phyloP scores from a whole-genome alignment of 257 asterid genomes.

The Lavandula angustifolia region DNA sequence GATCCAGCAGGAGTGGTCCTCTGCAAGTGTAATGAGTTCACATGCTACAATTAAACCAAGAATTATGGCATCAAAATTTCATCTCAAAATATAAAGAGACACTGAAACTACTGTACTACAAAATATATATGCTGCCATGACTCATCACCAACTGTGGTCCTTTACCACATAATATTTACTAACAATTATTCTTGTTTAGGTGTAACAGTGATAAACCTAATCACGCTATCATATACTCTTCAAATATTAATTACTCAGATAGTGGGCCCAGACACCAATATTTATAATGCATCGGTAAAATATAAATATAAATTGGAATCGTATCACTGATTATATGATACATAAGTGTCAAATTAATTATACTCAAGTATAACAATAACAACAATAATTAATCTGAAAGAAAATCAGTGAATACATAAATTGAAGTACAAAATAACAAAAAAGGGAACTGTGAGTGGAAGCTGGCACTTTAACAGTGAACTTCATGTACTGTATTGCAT shows the following conservation, averaged over 20 bases:
- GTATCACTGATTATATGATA: too few relatives aligned
- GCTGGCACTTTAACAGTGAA: conserved; percentile 40
- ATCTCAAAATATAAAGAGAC: too few relatives aligned
- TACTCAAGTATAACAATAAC: neutral
- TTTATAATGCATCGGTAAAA: too few relatives aligned
- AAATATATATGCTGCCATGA: too few relatives aligned
- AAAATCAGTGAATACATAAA: neutral
- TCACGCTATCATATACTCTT: too few relatives aligned
- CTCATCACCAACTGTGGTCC: conserved; percentile 48
- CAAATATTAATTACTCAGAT: too few relatives aligned
- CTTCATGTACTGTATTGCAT: conserved; percentile 7
- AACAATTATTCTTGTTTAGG: neutral
- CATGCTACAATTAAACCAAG: conserved; percentile 5
- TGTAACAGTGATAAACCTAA: too few relatives aligned
- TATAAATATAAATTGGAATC: too few relatives aligned
- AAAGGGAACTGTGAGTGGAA: conserved; percentile 37
- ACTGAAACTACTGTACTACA: too few relatives aligned
- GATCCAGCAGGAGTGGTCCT: conserved; percentile 11
- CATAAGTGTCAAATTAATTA: too few relatives aligned
- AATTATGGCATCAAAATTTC: neutral
- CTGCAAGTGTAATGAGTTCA: conserved; percentile 21
- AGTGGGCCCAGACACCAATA: too few relatives aligned
- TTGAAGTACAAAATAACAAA: conserved; percentile 33
- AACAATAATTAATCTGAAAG: neutral
- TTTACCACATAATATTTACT: neutral